phyloP scores from a whole-genome alignment of 2,329 filamentous ascomycete genomes.

The Venturia asperata region DNA sequence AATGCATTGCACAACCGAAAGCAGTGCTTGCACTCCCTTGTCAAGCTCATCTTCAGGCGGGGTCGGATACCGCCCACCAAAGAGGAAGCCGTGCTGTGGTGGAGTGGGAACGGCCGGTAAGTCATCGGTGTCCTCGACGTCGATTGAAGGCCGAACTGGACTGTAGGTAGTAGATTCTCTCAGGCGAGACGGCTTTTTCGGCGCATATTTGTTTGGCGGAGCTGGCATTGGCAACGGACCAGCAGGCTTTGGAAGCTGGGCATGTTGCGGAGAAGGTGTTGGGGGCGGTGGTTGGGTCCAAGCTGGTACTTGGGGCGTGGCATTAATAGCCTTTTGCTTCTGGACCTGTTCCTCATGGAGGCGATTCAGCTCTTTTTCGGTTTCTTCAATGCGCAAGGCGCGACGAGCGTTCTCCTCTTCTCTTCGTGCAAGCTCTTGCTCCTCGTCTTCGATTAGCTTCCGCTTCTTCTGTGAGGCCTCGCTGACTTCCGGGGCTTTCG shows the following conservation, averaged over 20 bases:
- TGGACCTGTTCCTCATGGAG: not conserved
- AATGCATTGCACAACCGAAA: not conserved
- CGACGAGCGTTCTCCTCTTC: not conserved
- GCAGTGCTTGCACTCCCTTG: not conserved
- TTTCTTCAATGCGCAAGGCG: not conserved
- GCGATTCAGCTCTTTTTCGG: not conserved
- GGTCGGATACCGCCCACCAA: not conserved
- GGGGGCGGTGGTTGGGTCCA: conserved; percentile 15
- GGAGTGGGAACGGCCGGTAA: not conserved
- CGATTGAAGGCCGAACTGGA: not conserved
- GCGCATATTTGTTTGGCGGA: conserved; percentile 10
- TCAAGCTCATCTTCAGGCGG: not conserved
- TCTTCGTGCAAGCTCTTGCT: conserved; percentile 2
- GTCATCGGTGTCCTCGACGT: not conserved
- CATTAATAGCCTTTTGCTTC: conserved; percentile 1
- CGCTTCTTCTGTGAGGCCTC: conserved; percentile 1
- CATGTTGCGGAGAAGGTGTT: not conserved
- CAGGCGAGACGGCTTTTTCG: conserved; percentile 14
- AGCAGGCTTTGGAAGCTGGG: conserved; percentile 8
- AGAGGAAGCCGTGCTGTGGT: not conserved
- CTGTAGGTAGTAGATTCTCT: conserved; percentile 10
- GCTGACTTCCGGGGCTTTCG: not conserved
- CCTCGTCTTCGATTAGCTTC: conserved; percentile 8
- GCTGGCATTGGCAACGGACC: not conserved
- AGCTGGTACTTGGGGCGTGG: not conserved